A percentile compares a stretch with the other conserved stretches of the same genome.
Evolutionary conservation across 768 basidiomycete genomes (phyloP).

Genomic region (Trametes meyenii): DNA sequence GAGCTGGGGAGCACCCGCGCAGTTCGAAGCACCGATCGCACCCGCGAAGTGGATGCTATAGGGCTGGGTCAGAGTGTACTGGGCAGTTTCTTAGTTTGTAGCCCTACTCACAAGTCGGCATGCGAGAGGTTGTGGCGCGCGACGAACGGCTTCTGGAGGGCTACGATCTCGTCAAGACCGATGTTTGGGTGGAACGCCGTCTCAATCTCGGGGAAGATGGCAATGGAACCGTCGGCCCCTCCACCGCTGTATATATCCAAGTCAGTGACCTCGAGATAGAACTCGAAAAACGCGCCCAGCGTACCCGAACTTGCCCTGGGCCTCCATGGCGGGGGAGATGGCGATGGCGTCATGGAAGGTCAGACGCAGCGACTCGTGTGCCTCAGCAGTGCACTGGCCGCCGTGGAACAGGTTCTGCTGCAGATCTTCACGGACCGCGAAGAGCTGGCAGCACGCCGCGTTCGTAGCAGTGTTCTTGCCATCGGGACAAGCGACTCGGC

Average conservation of each 20-base stretch:
- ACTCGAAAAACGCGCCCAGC: too few species aligned
- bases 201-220: slow-evolving; percentile 5
- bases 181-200: slow-evolving; percentile 3
- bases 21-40: slow-evolving; percentile 31
- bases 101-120: too few species aligned
- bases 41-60: slow-evolving; percentile 32
- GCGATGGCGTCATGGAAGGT: too few species aligned
- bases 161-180: too few species aligned
- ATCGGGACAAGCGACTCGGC: background rate
- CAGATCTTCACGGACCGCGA: background rate
- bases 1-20: slow-evolving; percentile 21
- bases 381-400: background rate
- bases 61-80: too few species aligned
- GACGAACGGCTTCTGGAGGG: background rate
- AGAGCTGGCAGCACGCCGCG: background rate
- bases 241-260: background rate
- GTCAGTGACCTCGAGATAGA: too few species aligned
- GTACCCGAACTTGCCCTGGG: too few species aligned
- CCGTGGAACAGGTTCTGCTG: slow-evolving; percentile 2
- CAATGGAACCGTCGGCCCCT: background rate
- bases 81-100: too few species aligned
- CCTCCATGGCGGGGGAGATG: too few species aligned
- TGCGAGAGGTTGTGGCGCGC: slow-evolving; percentile 17
- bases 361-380: background rate
- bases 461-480: background rate